These are phyloP conservation scores for Tulasnella sp. DNA, from an alignment of 768 basidiomycete species.

Conservation along the genomic window DNA sequence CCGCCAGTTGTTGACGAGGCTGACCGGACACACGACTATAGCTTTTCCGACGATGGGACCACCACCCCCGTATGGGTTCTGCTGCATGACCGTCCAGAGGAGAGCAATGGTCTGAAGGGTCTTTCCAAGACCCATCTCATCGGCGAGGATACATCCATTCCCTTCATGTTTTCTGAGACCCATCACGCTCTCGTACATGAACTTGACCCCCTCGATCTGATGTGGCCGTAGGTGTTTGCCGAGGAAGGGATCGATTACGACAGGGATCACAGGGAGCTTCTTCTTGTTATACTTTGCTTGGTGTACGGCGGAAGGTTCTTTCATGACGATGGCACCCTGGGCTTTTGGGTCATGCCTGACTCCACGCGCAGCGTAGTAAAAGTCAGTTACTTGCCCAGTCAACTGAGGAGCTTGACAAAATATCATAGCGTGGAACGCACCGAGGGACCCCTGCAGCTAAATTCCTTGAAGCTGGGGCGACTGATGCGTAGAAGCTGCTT, in stretches of 20 bases:
- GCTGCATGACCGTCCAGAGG: constrained; percentile 84
- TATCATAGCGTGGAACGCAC: too few relatives aligned
- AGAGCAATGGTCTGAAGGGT: constrained; percentile 90
- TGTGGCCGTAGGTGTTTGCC: constrained; percentile 69
- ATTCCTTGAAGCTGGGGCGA: too few relatives aligned
- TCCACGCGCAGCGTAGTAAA: background rate
- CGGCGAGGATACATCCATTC: constrained; percentile 90
- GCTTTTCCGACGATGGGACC: constrained; percentile 61
- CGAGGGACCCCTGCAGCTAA: too few relatives aligned
- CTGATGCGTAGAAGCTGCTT: too few relatives aligned
- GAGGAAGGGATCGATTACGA: constrained; percentile 86
- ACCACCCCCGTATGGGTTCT: constrained; percentile 62
- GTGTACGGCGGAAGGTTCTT: constrained; percentile 57
- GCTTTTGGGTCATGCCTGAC: constrained; percentile 65
- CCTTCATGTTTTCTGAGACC: constrained; percentile 80
- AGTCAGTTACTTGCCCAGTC: too few relatives aligned
- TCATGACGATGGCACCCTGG: constrained; percentile 79
- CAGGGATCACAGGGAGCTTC: constrained; percentile 58
- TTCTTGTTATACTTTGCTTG: constrained; percentile 59
- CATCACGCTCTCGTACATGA: constrained; percentile 95
- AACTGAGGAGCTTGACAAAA: too few relatives aligned
- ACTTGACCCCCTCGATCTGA: constrained; percentile 72
- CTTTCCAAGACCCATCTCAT: constrained; percentile 99
- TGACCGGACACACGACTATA: constrained; percentile 89
- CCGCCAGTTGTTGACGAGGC: constrained; percentile 87